These are phyloP conservation scores for Mortierella sp. DNA, from an alignment of 371 early-diverging fungal genomes.

Conservation along the genomic window DNA sequence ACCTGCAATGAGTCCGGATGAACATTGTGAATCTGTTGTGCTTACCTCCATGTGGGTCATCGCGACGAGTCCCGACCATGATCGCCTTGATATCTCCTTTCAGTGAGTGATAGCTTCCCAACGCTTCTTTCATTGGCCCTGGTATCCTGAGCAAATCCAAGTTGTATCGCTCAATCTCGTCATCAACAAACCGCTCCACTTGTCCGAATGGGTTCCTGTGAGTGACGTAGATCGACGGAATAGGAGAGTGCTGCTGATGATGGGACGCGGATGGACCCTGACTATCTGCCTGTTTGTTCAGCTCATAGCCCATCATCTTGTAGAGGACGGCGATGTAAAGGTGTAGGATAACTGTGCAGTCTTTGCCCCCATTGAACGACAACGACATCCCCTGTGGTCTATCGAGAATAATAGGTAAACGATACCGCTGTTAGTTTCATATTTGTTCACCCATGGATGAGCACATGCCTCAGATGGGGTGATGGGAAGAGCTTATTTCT, in stretches of 20 bases:
- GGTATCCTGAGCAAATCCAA: constrained; percentile 72
- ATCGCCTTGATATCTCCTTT: constrained; percentile 74
- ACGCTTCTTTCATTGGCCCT: constrained; percentile 84
- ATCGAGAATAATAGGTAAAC: neutral
- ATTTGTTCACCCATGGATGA: too few relatives aligned
- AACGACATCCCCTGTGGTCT: constrained; percentile 72
- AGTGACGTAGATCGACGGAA: constrained; percentile 78
- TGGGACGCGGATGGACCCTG: constrained; percentile 23
- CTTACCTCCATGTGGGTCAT: constrained; percentile 90
- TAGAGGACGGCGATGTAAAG: constrained; percentile 75
- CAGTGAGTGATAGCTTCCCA: constrained; percentile 69
- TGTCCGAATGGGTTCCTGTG: constrained; percentile 84
- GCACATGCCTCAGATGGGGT: too few relatives aligned
- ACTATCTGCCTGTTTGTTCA: constrained; percentile 7
- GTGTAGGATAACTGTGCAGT: constrained; percentile 94
- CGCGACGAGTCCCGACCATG: constrained; percentile 90
- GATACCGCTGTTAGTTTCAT: neutral
- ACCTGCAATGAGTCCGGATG: too few relatives aligned
- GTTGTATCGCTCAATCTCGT: constrained; percentile 69
- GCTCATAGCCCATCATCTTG: constrained; percentile 36
- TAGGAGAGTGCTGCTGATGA: constrained; percentile 13
- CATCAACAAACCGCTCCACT: constrained; percentile 87
- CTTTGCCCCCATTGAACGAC: constrained; percentile 98
- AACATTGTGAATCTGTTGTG: neutral
- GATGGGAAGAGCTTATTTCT: constrained; percentile 1